phyloP scores from a whole-genome alignment of 1,284 basidiomycete species.

The Sanghuangporus weigelae region DNA sequence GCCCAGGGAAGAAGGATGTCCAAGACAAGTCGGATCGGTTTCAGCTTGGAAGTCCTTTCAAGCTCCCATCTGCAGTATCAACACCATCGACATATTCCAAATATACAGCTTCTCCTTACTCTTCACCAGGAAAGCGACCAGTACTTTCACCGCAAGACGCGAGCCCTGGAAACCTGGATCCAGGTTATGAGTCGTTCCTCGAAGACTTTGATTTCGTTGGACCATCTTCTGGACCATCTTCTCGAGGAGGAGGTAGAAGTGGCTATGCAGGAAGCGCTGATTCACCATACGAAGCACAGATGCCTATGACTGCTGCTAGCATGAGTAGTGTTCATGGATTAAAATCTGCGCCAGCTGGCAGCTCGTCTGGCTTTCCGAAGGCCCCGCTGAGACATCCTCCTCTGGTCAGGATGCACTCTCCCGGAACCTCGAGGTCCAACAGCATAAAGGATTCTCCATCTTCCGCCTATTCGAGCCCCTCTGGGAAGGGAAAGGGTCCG shows the following conservation, averaged over 20 bases:
- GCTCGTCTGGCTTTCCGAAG: not conserved
- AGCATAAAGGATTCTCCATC: not conserved
- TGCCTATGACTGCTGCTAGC: constrained; percentile 11
- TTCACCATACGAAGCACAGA: not conserved
- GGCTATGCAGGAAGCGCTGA: not conserved
- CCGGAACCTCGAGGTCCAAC: not conserved
- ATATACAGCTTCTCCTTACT: not conserved
- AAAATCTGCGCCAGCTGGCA: not conserved
- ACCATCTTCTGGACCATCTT: not conserved
- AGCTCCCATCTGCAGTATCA: constrained; percentile 2
- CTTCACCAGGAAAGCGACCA: not conserved
- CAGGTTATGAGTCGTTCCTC: constrained; percentile 8
- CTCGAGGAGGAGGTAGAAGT: not conserved
- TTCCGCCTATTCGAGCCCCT: not conserved
- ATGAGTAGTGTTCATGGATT: not conserved
- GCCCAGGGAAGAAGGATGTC: not conserved
- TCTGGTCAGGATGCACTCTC: not conserved
- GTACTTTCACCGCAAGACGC: not conserved
- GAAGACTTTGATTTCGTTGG: constrained; percentile 15
- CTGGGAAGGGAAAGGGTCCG: not conserved
- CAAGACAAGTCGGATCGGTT: not conserved
- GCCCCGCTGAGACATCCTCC: not conserved
- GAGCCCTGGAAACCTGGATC: not conserved
- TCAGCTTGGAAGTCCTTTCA: not conserved
- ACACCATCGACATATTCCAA: constrained; percentile 8